phyloP scores from a whole-genome alignment of 2,329 filamentous ascomycete species.

The Neonectria sp. region DNA sequence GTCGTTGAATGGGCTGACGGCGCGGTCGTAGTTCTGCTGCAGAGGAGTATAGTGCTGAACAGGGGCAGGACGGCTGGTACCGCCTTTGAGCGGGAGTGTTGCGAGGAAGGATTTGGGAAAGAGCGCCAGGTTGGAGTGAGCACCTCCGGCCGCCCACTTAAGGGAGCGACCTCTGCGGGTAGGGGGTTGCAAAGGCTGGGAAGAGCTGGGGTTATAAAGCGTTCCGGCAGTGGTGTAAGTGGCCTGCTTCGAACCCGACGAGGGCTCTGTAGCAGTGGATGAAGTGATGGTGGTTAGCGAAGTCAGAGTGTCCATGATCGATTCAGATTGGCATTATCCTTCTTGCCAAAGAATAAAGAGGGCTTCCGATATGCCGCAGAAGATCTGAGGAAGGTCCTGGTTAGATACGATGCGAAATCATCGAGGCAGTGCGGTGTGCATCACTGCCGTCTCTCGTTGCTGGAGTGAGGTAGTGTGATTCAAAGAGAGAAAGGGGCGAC shows the following conservation, averaged over 20 bases:
- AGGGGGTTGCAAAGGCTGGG: constrained; percentile 65
- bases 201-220: constrained; percentile 64
- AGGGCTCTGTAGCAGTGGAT: constrained; percentile 40
- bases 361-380: constrained; percentile 31
- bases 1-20: constrained; percentile 58
- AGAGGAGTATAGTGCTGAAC: constrained; percentile 64
- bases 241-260: constrained; percentile 51
- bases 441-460: constrained; percentile 22
- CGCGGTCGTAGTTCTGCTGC: constrained; percentile 69
- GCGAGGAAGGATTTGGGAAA: constrained; percentile 57
- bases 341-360: constrained; percentile 36
- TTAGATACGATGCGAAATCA: constrained; percentile 46
- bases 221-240: constrained; percentile 72
- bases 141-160: constrained; percentile 55
- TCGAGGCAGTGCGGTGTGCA: constrained; percentile 25
- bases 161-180: constrained; percentile 64
- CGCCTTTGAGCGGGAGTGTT: constrained; percentile 52
- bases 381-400: constrained; percentile 49
- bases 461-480: constrained; percentile 26
- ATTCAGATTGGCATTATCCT: constrained; percentile 38
- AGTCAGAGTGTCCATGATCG: constrained; percentile 51
- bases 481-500: constrained; percentile 22
- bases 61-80: constrained; percentile 29
- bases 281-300: constrained; percentile 45
- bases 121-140: constrained; percentile 51